phyloP scores from a whole-genome alignment of 164 flowering plant species.

The Vitis labrusca region DNA sequence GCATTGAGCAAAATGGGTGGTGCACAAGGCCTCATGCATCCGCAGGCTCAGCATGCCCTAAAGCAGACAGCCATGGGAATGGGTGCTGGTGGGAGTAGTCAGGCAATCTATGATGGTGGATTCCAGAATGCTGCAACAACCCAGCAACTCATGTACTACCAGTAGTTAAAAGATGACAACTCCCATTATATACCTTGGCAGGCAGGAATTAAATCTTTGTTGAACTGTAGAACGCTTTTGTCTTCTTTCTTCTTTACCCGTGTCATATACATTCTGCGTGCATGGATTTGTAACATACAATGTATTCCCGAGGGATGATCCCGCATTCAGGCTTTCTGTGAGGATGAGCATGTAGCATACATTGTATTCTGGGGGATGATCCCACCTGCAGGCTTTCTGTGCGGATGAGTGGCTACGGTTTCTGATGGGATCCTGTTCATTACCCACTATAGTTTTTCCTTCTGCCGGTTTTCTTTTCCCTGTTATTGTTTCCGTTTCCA shows the following conservation, averaged over 20 bases:
- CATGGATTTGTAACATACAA: too few relatives aligned
- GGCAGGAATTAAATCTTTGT: constrained; percentile 9
- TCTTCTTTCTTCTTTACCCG: not conserved
- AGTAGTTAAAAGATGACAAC: constrained; percentile 21
- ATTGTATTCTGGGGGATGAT: too few relatives aligned
- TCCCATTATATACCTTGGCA: not conserved
- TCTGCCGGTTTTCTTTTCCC: too few relatives aligned
- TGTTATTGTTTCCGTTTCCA: too few relatives aligned
- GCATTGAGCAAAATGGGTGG: constrained; percentile 63
- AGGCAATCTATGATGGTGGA: constrained; percentile 75
- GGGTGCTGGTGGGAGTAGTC: constrained; percentile 62
- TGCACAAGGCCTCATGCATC: constrained; percentile 60
- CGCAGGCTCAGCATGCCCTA: constrained; percentile 56
- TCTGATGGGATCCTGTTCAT: too few relatives aligned
- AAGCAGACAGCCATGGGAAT: constrained; percentile 64
- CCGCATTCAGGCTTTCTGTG: too few relatives aligned
- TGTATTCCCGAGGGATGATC: too few relatives aligned
- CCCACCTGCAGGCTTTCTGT: too few relatives aligned
- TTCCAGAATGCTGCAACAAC: constrained; percentile 54
- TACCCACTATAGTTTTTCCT: too few relatives aligned
- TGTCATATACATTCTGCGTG: not conserved
- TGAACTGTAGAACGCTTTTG: not conserved
- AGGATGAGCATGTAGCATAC: too few relatives aligned
- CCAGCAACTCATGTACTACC: constrained; percentile 87
- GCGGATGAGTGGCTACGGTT: too few relatives aligned